phyloP scores from a whole-genome alignment of 1,284 basidiomycete genomes.

The Rhodofomes roseus region DNA sequence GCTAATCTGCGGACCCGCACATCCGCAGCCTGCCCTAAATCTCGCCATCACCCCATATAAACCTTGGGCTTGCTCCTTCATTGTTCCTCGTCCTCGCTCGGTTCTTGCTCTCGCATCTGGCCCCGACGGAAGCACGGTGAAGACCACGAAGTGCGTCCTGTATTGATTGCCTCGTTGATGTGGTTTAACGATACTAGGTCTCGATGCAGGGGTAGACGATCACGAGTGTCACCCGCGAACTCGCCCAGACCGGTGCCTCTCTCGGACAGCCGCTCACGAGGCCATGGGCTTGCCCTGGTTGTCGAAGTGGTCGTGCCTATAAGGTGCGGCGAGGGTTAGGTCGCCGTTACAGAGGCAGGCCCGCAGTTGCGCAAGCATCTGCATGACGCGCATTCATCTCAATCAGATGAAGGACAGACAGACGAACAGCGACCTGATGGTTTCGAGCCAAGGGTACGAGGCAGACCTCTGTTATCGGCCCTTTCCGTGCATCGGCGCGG shows the following conservation, averaged over 20 bases:
- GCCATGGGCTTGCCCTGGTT: not conserved
- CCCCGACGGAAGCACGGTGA: not conserved
- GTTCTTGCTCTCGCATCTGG: not conserved
- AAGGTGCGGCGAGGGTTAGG: not conserved
- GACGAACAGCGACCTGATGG: slow-evolving; percentile 7
- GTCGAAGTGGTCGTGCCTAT: slow-evolving; percentile 1
- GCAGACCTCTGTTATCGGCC: slow-evolving; percentile 14
- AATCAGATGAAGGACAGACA: not conserved
- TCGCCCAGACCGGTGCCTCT: not conserved
- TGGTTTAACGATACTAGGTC: not conserved
- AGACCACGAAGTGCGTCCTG: not conserved
- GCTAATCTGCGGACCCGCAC: not conserved
- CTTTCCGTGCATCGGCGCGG: slow-evolving; percentile 16
- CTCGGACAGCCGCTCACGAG: slow-evolving; percentile 3
- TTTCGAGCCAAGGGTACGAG: slow-evolving; percentile 22
- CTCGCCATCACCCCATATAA: not conserved
- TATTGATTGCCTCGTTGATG: not conserved
- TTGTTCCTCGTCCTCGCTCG: not conserved
- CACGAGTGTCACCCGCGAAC: not conserved
- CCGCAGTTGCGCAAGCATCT: not conserved
- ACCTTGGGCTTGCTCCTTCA: not conserved
- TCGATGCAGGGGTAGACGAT: not conserved
- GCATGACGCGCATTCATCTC: not conserved
- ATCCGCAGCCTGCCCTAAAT: slow-evolving; percentile 18
- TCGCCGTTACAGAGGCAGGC: not conserved